Evolutionary conservation across 2,329 filamentous ascomycete genomes (phyloP).

Genomic region (Albophoma yamanashiensis): DNA sequence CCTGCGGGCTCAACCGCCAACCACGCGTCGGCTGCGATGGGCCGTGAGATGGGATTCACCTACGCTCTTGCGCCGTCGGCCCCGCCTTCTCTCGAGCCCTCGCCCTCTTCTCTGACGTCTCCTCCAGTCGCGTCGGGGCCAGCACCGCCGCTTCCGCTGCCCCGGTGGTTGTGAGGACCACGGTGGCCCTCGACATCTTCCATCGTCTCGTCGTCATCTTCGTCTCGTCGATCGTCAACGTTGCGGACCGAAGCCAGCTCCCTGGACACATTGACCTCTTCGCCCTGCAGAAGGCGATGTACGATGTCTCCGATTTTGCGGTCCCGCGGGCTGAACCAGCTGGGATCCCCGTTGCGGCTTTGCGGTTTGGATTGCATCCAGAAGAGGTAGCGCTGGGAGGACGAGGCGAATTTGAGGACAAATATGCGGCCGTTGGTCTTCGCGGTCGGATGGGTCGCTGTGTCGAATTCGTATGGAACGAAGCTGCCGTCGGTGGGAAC

Average conservation of each 20-base stretch:
- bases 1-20: slow-evolving; percentile 6
- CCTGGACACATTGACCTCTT: slow-evolving; percentile 68
- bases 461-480: slow-evolving; percentile 60
- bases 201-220: slow-evolving; percentile 46
- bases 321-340: slow-evolving; percentile 77
- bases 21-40: slow-evolving; percentile 12
- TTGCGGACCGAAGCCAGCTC: slow-evolving; percentile 59
- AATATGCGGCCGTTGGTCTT: slow-evolving; percentile 85
- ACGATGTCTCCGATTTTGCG: slow-evolving; percentile 82
- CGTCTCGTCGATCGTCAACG: slow-evolving; percentile 36
- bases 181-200: slow-evolving; percentile 58
- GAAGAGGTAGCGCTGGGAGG: slow-evolving; percentile 84
- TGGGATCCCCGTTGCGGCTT: slow-evolving; percentile 53
- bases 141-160: slow-evolving; percentile 64
- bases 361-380: slow-evolving; percentile 93
- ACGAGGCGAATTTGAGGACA: slow-evolving; percentile 86
- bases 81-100: slow-evolving; percentile 80
- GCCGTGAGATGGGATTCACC: slow-evolving; percentile 44
- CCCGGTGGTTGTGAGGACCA: slow-evolving; percentile 44
- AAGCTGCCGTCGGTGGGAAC: slow-evolving; percentile 84
- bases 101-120: slow-evolving; percentile 83
- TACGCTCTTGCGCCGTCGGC: slow-evolving; percentile 99
- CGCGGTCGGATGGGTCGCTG: slow-evolving; percentile 43
- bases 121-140: slow-evolving; percentile 82
- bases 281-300: slow-evolving; percentile 73